A percentile compares a stretch with the other conserved stretches of the same genome.
Evolutionary conservation across 2,329 filamentous ascomycete species (phyloP).

Genomic region (Hypoxylon sp.): DNA sequence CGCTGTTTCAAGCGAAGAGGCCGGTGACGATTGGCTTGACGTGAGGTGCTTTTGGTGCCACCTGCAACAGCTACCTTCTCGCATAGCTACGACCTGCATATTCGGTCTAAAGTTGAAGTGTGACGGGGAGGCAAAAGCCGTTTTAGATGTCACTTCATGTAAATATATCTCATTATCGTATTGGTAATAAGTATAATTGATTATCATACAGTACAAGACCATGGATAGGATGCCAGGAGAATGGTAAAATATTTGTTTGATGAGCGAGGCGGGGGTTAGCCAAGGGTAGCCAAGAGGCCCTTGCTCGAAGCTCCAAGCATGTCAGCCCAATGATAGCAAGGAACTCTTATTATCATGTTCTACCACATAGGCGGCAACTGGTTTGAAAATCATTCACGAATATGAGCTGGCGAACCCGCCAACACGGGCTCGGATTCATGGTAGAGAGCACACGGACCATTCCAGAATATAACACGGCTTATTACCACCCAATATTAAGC

Average conservation of each 20-base stretch:
- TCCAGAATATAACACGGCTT: conserved; percentile 31
- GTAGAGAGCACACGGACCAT: conserved; percentile 31
- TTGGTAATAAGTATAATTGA: conserved; percentile 32
- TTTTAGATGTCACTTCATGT: conserved; percentile 25
- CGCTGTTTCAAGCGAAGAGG: conserved; percentile 33
- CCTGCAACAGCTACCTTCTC: conserved; percentile 6
- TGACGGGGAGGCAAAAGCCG: conserved; percentile 31
- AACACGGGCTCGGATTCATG: conserved; percentile 33
- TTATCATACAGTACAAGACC: conserved; percentile 34
- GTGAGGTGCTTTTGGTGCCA: conserved; percentile 38
- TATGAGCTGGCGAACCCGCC: conserved; percentile 32
- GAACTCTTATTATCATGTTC: conserved; percentile 14
- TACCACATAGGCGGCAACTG: conserved; percentile 20
- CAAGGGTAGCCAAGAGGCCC: conserved; percentile 21
- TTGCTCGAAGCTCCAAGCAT: conserved; percentile 29
- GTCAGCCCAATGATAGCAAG: conserved; percentile 31
- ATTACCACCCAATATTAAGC: conserved; percentile 42
- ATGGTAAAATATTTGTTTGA: conserved; percentile 32
- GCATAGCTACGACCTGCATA: conserved; percentile 19
- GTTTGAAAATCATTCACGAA: conserved; percentile 25
- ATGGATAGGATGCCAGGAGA: conserved; percentile 15
- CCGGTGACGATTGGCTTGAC: conserved; percentile 36
- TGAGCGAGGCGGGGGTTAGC: conserved; percentile 12
- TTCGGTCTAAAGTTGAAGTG: conserved; percentile 36
- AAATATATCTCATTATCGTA: conserved; percentile 19